These are phyloP conservation scores for Penicillium argentinense DNA, from an alignment of 495 filamentous ascomycete species.

Conservation along the genomic window DNA sequence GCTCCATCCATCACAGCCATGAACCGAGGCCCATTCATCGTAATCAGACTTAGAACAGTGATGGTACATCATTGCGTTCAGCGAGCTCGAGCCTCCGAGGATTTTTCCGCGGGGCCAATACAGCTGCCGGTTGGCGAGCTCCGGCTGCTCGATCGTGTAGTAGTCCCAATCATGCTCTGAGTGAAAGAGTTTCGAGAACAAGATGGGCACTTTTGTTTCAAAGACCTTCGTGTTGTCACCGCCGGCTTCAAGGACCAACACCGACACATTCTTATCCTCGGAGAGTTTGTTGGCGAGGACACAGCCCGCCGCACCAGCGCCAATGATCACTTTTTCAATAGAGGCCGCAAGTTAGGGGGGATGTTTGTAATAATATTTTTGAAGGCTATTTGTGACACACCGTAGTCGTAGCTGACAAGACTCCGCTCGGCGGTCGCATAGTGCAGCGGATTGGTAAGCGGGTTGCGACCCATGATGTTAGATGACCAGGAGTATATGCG, in stretches of 20 bases:
- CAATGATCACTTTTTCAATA: conserved; percentile 21
- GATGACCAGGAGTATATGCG: background rate
- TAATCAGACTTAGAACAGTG: conserved; percentile 21
- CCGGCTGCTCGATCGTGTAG: conserved; percentile 21
- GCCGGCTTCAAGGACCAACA: conserved; percentile 52
- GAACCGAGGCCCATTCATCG: conserved; percentile 16
- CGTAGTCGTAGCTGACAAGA: conserved; percentile 21
- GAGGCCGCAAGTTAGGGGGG: background rate
- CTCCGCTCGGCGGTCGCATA: conserved; percentile 15
- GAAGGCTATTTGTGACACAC: conserved; percentile 10
- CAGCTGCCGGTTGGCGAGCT: conserved; percentile 12
- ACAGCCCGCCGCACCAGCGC: conserved; percentile 47
- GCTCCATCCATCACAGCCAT: conserved; percentile 23
- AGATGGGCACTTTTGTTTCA: conserved; percentile 19
- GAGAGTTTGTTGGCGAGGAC: conserved; percentile 51
- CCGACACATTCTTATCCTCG: conserved; percentile 40
- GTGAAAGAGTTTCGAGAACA: conserved; percentile 23
- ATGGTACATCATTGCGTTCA: conserved; percentile 28
- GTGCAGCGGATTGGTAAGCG: conserved; percentile 11
- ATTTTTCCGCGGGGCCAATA: conserved; percentile 25
- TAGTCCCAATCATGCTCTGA: conserved; percentile 25
- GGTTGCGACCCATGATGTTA: conserved; percentile 7
- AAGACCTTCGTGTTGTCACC: conserved; percentile 33
- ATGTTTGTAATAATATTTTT: too few relatives aligned
- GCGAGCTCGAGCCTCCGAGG: conserved; percentile 19